Evolutionary conservation across 768 basidiomycete genomes (phyloP), one percentile per base, ranked within the genome.

Genomic region (Rhodocollybia butyracea): DNA sequence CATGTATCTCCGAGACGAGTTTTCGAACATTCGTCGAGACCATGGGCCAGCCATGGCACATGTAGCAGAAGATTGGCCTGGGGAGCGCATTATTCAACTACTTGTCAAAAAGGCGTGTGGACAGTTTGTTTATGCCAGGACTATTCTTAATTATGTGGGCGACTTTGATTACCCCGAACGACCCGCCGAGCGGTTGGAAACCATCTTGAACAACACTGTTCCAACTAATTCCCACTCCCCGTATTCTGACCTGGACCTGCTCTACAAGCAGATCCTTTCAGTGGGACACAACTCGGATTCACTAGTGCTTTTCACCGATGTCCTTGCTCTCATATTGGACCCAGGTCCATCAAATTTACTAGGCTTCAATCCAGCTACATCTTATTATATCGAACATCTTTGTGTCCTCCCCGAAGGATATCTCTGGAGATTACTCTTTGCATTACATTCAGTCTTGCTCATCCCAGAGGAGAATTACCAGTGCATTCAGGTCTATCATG

Each of bases 401-500:
- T 51, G 56, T 26, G 45, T 29, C n/a, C 55, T 61, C 5, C 19
- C 36, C 10, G 21, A 41, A 13, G 41, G 43, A 3, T 24, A 59
- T 22, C 39, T 48, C 27, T 41, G 17, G n/a, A 15, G 22, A 7
- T 32, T 55, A 6, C 26, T 61, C 27, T 48, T 22, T 8, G 40
- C 46, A 17, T 30, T 59, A 5, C 58, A 59, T 22, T 59, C 56
- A 8, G 46, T 61, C 19, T 45, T 61, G 6, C 8, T 34, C 19
- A 52, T 61, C 13, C 52, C 60, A 7, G 51, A 47, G 12, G 22
- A 52, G 22, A 36, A 57, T 26, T n/a, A 41, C 15, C 57, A 63
- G 19, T 62, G 65, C n/a, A 67, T 73, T 41, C 63, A 55, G 15
- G 61, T 68, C 2, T 64, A 66, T 57, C 71, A 73, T 51, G 64